Conservation (phyloP, 1,284 basidiomycete species). For the Ustilago loliicola region DNA sequence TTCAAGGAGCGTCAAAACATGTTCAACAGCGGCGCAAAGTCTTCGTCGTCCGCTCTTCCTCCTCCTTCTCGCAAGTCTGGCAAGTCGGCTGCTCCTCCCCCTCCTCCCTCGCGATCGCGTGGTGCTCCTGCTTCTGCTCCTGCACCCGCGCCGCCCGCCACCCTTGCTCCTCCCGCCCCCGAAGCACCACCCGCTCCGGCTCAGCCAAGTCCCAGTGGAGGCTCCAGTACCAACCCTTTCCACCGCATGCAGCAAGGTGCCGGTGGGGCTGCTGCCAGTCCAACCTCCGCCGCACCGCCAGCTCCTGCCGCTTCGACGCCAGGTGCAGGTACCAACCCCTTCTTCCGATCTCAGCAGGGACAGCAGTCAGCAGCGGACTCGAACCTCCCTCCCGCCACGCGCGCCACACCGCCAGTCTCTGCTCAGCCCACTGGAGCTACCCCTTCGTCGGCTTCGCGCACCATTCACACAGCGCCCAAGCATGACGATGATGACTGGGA, state of each 20-base stretch:
- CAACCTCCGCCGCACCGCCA: slow-evolving; percentile 23
- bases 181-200: slow-evolving; percentile 33
- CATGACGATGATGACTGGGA: slow-evolving; percentile 69
- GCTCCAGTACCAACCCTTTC: slow-evolving; percentile 63
- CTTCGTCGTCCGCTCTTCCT: slow-evolving; percentile 53
- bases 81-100: slow-evolving; percentile 43
- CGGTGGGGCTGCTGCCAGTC: slow-evolving; percentile 27
- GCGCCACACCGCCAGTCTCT: slow-evolving; percentile 50
- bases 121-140: slow-evolving; percentile 49
- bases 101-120: slow-evolving; percentile 47
- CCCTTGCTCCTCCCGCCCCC: slow-evolving; percentile 26
- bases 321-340: slow-evolving; percentile 61
- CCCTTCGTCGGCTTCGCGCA: slow-evolving; percentile 31
- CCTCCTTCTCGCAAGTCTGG: slow-evolving; percentile 53
- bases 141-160: slow-evolving; percentile 46
- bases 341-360: slow-evolving; percentile 55
- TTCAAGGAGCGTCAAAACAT: slow-evolving; percentile 63
- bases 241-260: slow-evolving; percentile 61
- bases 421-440: slow-evolving; percentile 49
- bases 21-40: slow-evolving; percentile 46
- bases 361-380: slow-evolving; percentile 25
- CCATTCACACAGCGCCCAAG: slow-evolving; percentile 57
- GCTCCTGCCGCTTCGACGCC: slow-evolving; percentile 32
- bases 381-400: slow-evolving; percentile 44
- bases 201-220: slow-evolving; percentile 34